Evolutionary conservation across 345 rosid species (phyloP), one percentile per base, ranked within the genome.

Genomic region (Turritis glabra): DNA sequence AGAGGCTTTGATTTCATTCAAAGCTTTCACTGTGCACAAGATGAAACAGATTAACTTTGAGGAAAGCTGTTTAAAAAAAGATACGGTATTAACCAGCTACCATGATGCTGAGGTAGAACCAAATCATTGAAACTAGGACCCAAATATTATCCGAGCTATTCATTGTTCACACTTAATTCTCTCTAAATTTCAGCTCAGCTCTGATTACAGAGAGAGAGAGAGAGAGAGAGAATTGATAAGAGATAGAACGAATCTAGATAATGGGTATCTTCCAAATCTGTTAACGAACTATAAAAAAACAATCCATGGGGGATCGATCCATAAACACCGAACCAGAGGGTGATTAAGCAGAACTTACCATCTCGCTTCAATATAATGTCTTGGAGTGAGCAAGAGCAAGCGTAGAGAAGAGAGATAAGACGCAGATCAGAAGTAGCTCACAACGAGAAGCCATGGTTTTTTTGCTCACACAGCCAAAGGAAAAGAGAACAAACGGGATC

Each of bases 1-100:
- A 30, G 97, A 94, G 23, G 98, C 92, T 83, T 94, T 94, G 22
- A 94, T 94, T 80, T 94, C 97, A 80, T 90, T 94, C 82, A 94
- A 82, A 46, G 98, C 98, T 85, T 94, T 94, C 76, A 91, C 97
- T 94, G 84, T 59, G 38, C 40, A 77, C 5, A 71, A 14, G 29
- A 55, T 19, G 11, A 5, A 61, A 25, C 25, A 62, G 3, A 44
- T 33, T 17, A 30, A 26, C 33, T 21, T 41, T 21, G 23, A 65
- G 22, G 22, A 30, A 43, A 57, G 64, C 44, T 40, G 15, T 26
- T 19, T n/a, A n/a, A n/a, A n/a, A n/a, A n/a, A 72, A 14, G 1
- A 55, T 18, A 56, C 48, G 23, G 13, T 18, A 17, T n/a, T 35
- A 33, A 35, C 26, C 18, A 56, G 27, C 66, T 25, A 56, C 57